These are phyloP conservation scores for Margaritispora aquatica DNA, from an alignment of 495 filamentous ascomycete genomes.

Conservation along the genomic window DNA sequence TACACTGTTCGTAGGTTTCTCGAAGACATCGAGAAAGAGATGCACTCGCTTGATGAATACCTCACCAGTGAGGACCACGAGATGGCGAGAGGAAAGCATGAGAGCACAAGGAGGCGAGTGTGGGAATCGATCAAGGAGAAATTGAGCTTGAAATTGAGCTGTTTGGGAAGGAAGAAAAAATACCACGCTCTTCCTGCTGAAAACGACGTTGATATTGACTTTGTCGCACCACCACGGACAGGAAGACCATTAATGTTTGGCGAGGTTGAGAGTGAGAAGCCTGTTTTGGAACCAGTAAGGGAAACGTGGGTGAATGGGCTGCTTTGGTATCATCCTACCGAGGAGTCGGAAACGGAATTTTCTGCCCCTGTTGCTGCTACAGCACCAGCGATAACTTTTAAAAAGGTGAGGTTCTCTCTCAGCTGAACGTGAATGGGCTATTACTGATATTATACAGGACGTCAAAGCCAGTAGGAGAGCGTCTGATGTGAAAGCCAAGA, in stretches of 20 bases:
- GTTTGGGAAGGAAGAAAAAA: neutral
- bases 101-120: neutral
- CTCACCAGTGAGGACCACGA: neutral
- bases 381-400: too few relatives aligned
- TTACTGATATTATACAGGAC: neutral
- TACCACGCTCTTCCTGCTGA: neutral
- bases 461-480: neutral
- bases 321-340: constrained; percentile 1
- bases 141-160: neutral
- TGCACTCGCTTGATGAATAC: neutral
- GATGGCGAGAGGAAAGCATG: neutral
- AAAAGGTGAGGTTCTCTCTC: too few relatives aligned
- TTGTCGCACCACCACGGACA: neutral
- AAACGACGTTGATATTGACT: too few relatives aligned
- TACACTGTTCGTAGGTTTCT: constrained; percentile 12
- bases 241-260: neutral
- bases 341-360: neutral
- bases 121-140: neutral
- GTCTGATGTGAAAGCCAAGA: neutral
- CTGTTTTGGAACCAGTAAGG: neutral
- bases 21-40: neutral
- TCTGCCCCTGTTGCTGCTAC: neutral
- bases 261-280: neutral
- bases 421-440: too few relatives aligned
- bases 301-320: neutral